Evolutionary conservation across 2,329 filamentous ascomycete genomes (phyloP), one percentile per base, ranked within the genome.

Genomic region (Fusarium piperis): DNA sequence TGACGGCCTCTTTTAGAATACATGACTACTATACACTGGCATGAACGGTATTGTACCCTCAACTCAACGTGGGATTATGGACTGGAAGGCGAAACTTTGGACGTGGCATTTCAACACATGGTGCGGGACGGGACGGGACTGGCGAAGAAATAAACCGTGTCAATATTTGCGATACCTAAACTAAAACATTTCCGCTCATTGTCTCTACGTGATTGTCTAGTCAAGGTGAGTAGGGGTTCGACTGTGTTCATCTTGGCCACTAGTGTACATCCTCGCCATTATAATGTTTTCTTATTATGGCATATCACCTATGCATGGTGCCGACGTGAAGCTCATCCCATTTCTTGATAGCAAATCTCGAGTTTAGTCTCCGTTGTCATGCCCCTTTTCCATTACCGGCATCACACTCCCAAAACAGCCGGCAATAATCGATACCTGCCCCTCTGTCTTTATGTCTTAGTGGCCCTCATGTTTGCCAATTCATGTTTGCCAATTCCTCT

Each of bases 1-100:
- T 72, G 90, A 94, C 65, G 93, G 96, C 6, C 88, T 99, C 63
- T 99, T 98, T 83, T 99, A 94, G 73, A 38, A 39, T 18, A 18
- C 3, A 60, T 59, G 59, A 59, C 15, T 63, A 26, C 18, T 41
- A 36, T 48, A 59, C 51, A 53, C 23, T 48, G 67, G 53, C 44
- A 59, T 30, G 26, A 48, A 12, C 59, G 60, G 55, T 23, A 61
- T 44, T 70, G 53, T 73, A 59, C 68, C 66, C 67, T 77, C 69
- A 76, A 75, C 75, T 77, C 75, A 77, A 77, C 75, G 73, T 77
- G 70, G 74, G 74, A 68, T 65, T 64, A 63, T 68, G 67, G 70
- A 53, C 46, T 64, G 68, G 41, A 53, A 72, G 74, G 72, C 73
- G 70, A 77, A 74, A 69, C 65, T 64, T 67, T 55, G 67, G 71